Conservation (phyloP, 495 filamentous ascomycete species). For the Terfezia boudieri region DNA sequence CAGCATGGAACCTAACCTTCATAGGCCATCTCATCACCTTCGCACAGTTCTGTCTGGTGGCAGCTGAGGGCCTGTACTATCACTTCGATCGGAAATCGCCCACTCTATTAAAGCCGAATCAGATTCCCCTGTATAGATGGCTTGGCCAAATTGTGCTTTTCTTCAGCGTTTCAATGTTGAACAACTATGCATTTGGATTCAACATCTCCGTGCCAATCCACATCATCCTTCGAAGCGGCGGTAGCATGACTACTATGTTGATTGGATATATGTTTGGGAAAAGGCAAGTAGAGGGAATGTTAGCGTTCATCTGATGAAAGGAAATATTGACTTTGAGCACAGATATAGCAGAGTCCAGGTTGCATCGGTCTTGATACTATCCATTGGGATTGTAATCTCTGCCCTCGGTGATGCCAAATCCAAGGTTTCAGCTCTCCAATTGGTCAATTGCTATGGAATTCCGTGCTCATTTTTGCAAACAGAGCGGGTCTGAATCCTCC, state of each 20-base stretch:
- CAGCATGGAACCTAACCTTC: conserved; percentile 1
- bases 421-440: conserved; percentile 31
- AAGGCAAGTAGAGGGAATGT: conserved; percentile 8
- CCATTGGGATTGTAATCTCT: conserved; percentile 60
- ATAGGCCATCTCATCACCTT: conserved; percentile 77
- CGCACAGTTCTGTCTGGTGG: conserved; percentile 74
- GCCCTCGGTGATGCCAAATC: conserved; percentile 71
- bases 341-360: conserved; percentile 60
- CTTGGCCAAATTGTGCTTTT: conserved; percentile 73
- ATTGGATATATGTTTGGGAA: conserved; percentile 71
- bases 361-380: conserved; percentile 55
- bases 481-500: conserved; percentile 18
- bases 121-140: conserved; percentile 73
- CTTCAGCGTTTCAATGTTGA: conserved; percentile 75
- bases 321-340: background rate
- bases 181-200: conserved; percentile 96
- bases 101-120: conserved; percentile 49
- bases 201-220: conserved; percentile 91
- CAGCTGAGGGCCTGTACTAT: conserved; percentile 53
- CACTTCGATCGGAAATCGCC: conserved; percentile 36
- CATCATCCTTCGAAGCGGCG: conserved; percentile 86
- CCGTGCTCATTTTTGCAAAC: background rate
- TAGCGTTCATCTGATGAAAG: background rate
- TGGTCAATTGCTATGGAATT: background rate
- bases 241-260: conserved; percentile 78